Evolutionary conservation across 768 basidiomycete species (phyloP), one percentile per base, ranked within the genome.

Genomic region (Lactarius deliciosus): DNA sequence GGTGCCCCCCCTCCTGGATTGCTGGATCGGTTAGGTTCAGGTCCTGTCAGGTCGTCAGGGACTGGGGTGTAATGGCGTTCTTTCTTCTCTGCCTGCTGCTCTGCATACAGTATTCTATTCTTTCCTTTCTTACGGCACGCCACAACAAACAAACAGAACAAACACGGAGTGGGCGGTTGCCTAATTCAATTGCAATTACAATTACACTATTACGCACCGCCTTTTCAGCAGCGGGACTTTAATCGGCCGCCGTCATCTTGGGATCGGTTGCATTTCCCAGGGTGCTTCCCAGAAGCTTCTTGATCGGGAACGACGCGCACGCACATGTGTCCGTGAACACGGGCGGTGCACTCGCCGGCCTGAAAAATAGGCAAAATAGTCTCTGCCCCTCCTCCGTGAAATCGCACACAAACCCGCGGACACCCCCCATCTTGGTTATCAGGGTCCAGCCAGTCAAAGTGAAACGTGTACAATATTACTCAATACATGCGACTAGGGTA

Each of bases 231-330:
- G 58, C 62, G 66, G 66, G 55, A 53, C 41, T 45, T 34, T 25
- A 64, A 53, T 53, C 38, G 28, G 55, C 55, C 20, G 66, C 58
- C 50, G 61, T 56, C 66, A 54, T 50, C 58, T 68, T 53, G 50
- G 50, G 50, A 53, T 53, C 66, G 66, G 66, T 45, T 55, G 58
- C 58, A 60, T 64, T 62, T 62, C 61, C 61, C 61, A 66, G 65
- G 65, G 61, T 64, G 58, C 62, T 64, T 64, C 66, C 63, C 62
- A 64, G 62, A 67, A 63, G 32, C 58, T 68, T 68, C 58, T 68
- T 68, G 66, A 68, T 68, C 66, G 66, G 66, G 66, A 28, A 64
- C 45, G 50, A 59, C 34, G 64, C 28, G 63, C 30, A 41, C 45
- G 50, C 28, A 20, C 58, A 22, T 28, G 38, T 47, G 54, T 61